Conservation (phyloP, 352 stramenopile genomes). For the Bremia lactucae region DNA sequence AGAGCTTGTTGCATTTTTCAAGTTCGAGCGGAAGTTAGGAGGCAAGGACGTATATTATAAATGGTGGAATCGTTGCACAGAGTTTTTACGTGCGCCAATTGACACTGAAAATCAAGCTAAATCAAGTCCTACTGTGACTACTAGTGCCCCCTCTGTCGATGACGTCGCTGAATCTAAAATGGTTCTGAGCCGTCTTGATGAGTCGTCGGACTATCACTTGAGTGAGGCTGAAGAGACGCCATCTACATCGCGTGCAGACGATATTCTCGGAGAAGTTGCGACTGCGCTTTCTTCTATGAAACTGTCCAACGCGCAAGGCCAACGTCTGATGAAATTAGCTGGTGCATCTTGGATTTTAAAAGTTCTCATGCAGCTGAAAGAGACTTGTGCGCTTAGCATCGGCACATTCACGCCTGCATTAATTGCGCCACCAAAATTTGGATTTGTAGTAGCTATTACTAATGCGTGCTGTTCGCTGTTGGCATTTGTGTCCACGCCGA, state of each 20-base stretch:
- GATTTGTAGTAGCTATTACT: slow-evolving; percentile 18
- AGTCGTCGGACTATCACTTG: slow-evolving; percentile 1
- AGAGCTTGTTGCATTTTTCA: slow-evolving; percentile 30
- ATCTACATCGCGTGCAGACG: slow-evolving; percentile 6
- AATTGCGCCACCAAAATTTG: neutral
- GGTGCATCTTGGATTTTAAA: slow-evolving; percentile 36
- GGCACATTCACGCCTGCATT: slow-evolving; percentile 3
- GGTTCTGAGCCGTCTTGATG: slow-evolving; percentile 7
- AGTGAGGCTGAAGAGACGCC: neutral
- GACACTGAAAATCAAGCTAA: neutral
- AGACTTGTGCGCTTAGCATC: neutral
- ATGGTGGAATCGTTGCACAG: slow-evolving; percentile 28
- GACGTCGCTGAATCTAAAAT: slow-evolving; percentile 13
- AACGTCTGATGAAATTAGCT: slow-evolving; percentile 40
- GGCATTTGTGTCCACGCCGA: slow-evolving; percentile 34
- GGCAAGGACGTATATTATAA: slow-evolving; percentile 36
- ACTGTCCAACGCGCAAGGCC: slow-evolving; percentile 49
- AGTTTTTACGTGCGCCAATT: slow-evolving; percentile 8
- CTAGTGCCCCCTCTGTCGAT: slow-evolving; percentile 8
- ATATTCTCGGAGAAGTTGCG: slow-evolving; percentile 12
- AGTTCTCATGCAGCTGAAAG: slow-evolving; percentile 7
- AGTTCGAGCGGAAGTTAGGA: slow-evolving; percentile 6
- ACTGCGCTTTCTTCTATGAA: slow-evolving; percentile 28
- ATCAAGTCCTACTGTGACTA: neutral
- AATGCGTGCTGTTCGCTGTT: slow-evolving; percentile 22